A percentile compares a stretch with the other conserved stretches of the same genome.
These are phyloP conservation scores for Porogramme epimiltina DNA, from an alignment of 1,284 basidiomycete species.

Conservation along the genomic window DNA sequence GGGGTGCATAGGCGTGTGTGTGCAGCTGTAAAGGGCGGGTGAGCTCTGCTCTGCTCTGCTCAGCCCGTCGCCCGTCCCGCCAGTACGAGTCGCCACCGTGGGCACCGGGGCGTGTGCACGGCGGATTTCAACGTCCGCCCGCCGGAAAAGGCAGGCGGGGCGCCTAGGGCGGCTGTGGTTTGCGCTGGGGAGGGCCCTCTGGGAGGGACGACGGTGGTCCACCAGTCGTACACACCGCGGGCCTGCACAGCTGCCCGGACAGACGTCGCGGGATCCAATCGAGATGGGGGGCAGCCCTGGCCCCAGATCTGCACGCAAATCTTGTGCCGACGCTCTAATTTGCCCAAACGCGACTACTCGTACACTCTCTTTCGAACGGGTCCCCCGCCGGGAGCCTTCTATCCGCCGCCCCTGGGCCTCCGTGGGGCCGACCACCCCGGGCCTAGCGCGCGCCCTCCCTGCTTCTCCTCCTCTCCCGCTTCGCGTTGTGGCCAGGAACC, in stretches of 20 bases:
- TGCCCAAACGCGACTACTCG: conserved; percentile 16
- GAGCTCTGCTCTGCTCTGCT: too few relatives aligned
- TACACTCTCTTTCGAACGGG: conserved; percentile 8
- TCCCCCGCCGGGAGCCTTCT: background rate
- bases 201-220: background rate
- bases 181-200: too few relatives aligned
- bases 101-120: conserved; percentile 5
- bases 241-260: conserved; percentile 8
- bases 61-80: too few relatives aligned
- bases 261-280: conserved; percentile 18
- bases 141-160: conserved; percentile 5
- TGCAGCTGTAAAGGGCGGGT: too few relatives aligned
- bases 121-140: conserved; percentile 1
- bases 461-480: background rate
- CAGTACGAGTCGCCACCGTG: too few relatives aligned
- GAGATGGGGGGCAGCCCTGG: conserved; percentile 6
- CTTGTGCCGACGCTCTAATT: conserved; percentile 10
- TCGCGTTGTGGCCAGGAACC: too few relatives aligned
- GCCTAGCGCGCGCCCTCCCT: too few relatives aligned
- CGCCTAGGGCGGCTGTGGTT: conserved; percentile 1
- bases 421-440: too few relatives aligned
- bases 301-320: conserved; percentile 19
- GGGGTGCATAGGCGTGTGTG: background rate
- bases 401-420: too few relatives aligned
- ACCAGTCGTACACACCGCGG: background rate